Evolutionary conservation across 345 rosid species (phyloP).

Genomic region (Aegle marmelos): DNA sequence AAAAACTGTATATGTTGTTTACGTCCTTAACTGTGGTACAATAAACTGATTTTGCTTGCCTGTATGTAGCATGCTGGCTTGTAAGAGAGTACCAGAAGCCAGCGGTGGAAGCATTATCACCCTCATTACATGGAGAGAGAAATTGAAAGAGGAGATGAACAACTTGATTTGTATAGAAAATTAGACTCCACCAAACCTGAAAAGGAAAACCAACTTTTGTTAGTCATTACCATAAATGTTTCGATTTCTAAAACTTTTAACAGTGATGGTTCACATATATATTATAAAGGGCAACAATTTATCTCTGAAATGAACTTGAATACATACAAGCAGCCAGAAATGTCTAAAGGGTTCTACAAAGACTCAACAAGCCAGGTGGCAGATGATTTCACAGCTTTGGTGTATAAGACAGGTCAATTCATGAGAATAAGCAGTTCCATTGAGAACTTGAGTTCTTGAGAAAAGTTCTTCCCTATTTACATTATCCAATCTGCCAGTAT

Average conservation of each 20-base stretch:
- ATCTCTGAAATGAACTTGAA: neutral
- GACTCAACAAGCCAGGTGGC: slow-evolving; percentile 1
- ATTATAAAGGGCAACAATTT: neutral
- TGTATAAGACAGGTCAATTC: neutral
- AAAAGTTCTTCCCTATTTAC: neutral
- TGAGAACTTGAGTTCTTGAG: neutral
- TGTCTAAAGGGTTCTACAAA: neutral
- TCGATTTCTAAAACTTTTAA: neutral
- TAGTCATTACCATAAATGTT: neutral
- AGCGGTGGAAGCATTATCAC: neutral
- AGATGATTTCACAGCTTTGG: neutral
- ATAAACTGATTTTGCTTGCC: neutral
- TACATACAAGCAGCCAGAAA: neutral
- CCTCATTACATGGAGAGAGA: neutral
- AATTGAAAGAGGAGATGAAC: neutral
- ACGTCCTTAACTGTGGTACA: neutral
- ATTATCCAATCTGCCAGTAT: neutral
- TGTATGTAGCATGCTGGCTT: neutral
- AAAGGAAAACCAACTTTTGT: neutral
- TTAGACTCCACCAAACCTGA: slow-evolving; percentile 14
- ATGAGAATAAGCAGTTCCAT: neutral
- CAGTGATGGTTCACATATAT: neutral
- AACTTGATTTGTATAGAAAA: neutral
- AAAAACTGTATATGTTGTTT: neutral
- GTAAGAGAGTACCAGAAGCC: neutral